Conservation (phyloP, 768 basidiomycete genomes). For the Suillus spraguei region DNA sequence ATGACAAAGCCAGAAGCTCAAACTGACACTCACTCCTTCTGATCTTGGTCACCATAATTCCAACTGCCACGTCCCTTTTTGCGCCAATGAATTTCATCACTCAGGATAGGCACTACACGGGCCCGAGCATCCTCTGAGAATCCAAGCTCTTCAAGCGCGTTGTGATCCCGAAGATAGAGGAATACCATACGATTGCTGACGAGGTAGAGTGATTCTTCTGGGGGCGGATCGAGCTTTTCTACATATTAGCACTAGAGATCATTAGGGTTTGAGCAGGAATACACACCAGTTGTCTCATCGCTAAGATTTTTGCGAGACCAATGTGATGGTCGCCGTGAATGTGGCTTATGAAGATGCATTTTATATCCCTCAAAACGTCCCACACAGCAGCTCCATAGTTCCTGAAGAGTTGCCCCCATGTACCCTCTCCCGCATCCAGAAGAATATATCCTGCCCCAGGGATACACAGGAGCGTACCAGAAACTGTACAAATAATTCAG, state of each 20-base stretch:
- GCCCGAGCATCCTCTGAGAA: conserved; percentile 47
- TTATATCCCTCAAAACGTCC: conserved; percentile 66
- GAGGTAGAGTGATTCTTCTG: conserved; percentile 67
- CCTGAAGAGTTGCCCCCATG: conserved; percentile 85
- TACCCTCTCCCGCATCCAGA: conserved; percentile 92
- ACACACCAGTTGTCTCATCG: conserved; percentile 67
- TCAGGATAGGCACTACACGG: conserved; percentile 58
- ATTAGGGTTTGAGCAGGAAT: neutral
- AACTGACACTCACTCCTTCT: conserved; percentile 2
- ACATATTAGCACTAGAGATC: conserved; percentile 7
- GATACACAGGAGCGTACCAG: conserved; percentile 74
- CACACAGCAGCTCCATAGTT: conserved; percentile 68
- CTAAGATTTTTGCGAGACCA: conserved; percentile 74
- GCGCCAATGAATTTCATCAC: conserved; percentile 56
- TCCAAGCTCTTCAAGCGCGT: conserved; percentile 73
- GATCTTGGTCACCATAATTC: conserved; percentile 4
- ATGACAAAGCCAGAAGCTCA: too few species aligned
- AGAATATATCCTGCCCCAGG: conserved; percentile 74
- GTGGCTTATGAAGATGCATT: conserved; percentile 86
- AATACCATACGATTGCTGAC: conserved; percentile 59
- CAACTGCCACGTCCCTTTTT: conserved; percentile 22
- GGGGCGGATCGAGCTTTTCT: conserved; percentile 63
- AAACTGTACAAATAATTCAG: conserved; percentile 45
- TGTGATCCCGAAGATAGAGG: conserved; percentile 71
- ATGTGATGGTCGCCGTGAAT: conserved; percentile 93